Percentiles rank a stretch among this genome's conserved stretches.
Evolutionary conservation across 2,329 filamentous ascomycete species (phyloP).

Genomic region (Knoxdaviesia proteae): DNA sequence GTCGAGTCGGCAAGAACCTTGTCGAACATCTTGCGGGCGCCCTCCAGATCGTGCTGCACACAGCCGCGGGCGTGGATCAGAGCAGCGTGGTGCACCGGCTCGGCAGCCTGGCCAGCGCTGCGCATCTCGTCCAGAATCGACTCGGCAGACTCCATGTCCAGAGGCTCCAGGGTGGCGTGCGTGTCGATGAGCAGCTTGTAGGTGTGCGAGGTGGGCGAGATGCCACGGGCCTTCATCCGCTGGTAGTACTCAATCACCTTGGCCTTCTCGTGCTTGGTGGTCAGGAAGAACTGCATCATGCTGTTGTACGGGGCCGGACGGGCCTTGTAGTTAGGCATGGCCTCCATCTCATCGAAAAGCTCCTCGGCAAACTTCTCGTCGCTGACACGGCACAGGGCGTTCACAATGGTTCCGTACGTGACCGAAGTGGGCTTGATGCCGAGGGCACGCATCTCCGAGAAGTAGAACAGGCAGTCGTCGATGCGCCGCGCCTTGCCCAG

Average conservation of each 20-base stretch:
- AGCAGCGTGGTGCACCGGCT: conserved; percentile 88
- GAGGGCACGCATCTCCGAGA: conserved; percentile 85
- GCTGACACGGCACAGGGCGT: conserved; percentile 87
- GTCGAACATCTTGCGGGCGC: conserved; percentile 66
- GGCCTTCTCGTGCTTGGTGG: conserved; percentile 82
- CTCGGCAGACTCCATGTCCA: conserved; percentile 75
- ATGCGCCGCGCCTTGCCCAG: conserved; percentile 94
- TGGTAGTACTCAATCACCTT: conserved; percentile 93
- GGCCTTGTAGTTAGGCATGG: conserved; percentile 96
- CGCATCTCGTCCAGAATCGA: conserved; percentile 62
- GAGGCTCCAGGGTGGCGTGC: conserved; percentile 78
- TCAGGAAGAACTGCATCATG: conserved; percentile 98
- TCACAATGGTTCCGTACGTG: conserved; percentile 95
- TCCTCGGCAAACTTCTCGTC: conserved; percentile 96
- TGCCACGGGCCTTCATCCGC: conserved; percentile 73
- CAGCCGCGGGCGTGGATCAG: conserved; percentile 93
- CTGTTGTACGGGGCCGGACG: conserved; percentile 95
- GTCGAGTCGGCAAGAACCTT: conserved; percentile 47
- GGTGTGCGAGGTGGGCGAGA: conserved; percentile 82
- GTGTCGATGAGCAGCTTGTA: conserved; percentile 96
- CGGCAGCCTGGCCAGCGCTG: conserved; percentile 50
- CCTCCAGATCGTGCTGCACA: conserved; percentile 75
- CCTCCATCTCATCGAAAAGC: conserved; percentile 97
- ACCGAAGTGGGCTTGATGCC: conserved; percentile 92
- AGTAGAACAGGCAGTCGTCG: conserved; percentile 95